Percentiles rank a stretch among this genome's conserved stretches.
Conservation (phyloP, 176 grass and related monocot genomes). For the Paspalum notatum region DNA sequence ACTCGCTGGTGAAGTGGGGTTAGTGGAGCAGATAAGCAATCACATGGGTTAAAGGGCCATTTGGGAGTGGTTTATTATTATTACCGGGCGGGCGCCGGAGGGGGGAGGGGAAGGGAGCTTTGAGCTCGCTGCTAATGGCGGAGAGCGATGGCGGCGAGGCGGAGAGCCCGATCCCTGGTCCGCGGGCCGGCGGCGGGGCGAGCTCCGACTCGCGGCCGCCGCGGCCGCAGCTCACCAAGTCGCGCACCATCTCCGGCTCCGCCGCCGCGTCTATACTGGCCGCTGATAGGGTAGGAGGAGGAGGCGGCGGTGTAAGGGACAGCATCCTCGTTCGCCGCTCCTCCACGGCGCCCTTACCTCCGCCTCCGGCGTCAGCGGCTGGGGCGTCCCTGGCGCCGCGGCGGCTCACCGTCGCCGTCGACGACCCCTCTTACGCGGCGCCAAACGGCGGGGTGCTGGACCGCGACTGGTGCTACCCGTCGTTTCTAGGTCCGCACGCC, state of each 20-base stretch:
- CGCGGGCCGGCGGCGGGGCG: not conserved
- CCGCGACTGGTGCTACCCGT: slow-evolving; percentile 86
- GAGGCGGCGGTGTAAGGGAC: slow-evolving; percentile 1
- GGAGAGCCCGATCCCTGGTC: slow-evolving; percentile 22
- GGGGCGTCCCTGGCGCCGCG: slow-evolving; percentile 19
- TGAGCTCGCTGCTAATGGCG: slow-evolving; percentile 54
- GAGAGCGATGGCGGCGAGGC: slow-evolving; percentile 55
- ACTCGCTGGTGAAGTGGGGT: not conserved
- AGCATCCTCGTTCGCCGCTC: slow-evolving; percentile 44
- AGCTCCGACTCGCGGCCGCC: slow-evolving; percentile 31
- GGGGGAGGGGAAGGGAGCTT: slow-evolving; percentile 8
- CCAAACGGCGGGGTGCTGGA: slow-evolving; percentile 65
- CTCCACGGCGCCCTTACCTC: slow-evolving; percentile 42
- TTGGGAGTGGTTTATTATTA: slow-evolving; percentile 30
- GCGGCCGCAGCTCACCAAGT: slow-evolving; percentile 57
- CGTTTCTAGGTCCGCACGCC: slow-evolving; percentile 73
- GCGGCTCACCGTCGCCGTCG: slow-evolving; percentile 69
- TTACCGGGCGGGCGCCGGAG: slow-evolving; percentile 33
- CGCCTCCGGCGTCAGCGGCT: slow-evolving; percentile 1
- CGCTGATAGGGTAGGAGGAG: slow-evolving; percentile 1
- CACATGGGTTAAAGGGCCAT: slow-evolving; percentile 34
- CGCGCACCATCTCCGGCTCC: slow-evolving; percentile 44
- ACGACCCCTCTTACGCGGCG: slow-evolving; percentile 53
- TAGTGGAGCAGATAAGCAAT: slow-evolving; percentile 36
- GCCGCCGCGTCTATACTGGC: slow-evolving; percentile 24